Evolutionary conservation across 106 monocot genomes (phyloP).

Genomic region (Chionographis japonica): DNA sequence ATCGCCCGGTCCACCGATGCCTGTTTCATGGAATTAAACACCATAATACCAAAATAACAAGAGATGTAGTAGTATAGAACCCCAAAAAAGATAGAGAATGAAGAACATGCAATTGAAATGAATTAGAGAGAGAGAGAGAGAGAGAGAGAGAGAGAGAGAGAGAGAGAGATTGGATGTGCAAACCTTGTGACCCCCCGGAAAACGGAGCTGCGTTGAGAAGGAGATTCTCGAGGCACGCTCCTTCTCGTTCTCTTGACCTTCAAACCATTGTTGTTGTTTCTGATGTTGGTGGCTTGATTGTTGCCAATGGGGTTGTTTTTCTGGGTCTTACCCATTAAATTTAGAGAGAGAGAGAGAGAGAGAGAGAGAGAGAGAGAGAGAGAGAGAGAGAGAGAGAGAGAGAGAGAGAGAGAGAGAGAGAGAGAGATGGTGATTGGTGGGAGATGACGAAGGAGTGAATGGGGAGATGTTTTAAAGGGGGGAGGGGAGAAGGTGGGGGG

Average conservation of each 20-base stretch:
- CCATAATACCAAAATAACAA: too few species aligned
- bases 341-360: too few species aligned
- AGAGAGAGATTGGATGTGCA: not conserved
- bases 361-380: too few species aligned
- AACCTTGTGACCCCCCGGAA: constrained; percentile 88
- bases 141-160: not conserved
- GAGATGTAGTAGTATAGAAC: not conserved
- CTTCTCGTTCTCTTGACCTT: constrained; percentile 64
- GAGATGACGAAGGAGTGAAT: not conserved
- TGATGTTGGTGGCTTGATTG: not conserved
- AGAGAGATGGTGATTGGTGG: not conserved
- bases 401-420: too few species aligned
- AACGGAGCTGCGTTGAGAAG: constrained; percentile 66
- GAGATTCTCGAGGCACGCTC: constrained; percentile 54
- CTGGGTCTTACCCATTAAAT: constrained; percentile 35
- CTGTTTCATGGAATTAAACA: constrained; percentile 7
- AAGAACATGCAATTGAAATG: not conserved
- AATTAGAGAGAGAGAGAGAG: not conserved
- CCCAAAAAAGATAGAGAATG: not conserved
- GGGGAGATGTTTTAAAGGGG: not conserved
- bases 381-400: not conserved
- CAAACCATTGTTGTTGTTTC: not conserved
- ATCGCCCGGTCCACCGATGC: constrained; percentile 83
- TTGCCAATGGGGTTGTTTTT: constrained; percentile 4
- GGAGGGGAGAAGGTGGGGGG: not conserved